A percentile compares a stretch with the other conserved stretches of the same genome.
phyloP scores from a whole-genome alignment of 495 filamentous ascomycete genomes.

The Penicillium bovifimosum region DNA sequence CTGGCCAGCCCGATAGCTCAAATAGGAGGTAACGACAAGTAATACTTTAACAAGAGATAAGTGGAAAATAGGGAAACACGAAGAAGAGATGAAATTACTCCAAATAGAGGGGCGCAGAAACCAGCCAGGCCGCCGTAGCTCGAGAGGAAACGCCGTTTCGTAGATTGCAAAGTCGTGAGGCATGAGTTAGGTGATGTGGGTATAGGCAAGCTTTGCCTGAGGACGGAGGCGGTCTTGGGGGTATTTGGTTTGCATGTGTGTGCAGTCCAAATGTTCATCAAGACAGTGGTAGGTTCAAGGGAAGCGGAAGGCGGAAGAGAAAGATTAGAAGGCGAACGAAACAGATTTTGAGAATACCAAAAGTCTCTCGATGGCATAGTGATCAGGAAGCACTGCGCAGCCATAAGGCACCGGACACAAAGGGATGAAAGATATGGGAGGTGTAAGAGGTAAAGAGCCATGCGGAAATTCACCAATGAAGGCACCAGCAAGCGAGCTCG shows the following conservation, averaged over 20 bases:
- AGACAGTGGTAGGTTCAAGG: not conserved
- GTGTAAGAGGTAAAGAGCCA: not conserved
- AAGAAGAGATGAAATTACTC: conserved; percentile 6
- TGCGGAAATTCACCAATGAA: not conserved
- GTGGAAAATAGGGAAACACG: conserved; percentile 3
- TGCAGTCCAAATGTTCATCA: conserved; percentile 2
- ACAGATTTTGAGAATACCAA: not conserved
- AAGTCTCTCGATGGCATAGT: not conserved
- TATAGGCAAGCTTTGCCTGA: conserved; percentile 3
- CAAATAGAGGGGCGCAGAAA: conserved; percentile 8
- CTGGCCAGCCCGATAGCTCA: not conserved
- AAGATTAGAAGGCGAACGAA: not conserved
- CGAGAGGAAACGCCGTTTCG: conserved; percentile 22
- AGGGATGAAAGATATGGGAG: not conserved
- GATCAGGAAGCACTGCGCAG: conserved; percentile 10
- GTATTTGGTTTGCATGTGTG: not conserved
- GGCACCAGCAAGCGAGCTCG: conserved; percentile 17
- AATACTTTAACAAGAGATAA: conserved; percentile 12
- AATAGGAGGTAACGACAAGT: not conserved
- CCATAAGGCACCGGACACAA: not conserved
- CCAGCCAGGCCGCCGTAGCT: conserved; percentile 13
- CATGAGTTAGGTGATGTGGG: conserved; percentile 16
- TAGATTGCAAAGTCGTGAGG: conserved; percentile 24
- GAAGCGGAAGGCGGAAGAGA: not conserved
- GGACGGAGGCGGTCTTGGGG: conserved; percentile 9